phyloP scores from a whole-genome alignment of 805 yeast genomes.

The Metschnikowia picachoensis region DNA sequence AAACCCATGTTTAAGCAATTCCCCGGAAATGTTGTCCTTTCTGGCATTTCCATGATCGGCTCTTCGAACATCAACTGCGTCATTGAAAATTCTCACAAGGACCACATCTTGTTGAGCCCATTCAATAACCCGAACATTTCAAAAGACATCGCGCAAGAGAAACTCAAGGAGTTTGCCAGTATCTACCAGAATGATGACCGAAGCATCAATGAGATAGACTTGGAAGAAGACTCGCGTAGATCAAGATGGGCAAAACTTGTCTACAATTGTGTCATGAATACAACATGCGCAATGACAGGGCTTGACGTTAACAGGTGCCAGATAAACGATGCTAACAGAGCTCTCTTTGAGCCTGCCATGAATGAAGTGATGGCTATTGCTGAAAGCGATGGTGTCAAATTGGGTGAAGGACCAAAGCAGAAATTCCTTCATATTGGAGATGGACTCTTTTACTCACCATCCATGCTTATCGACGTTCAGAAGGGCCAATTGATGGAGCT shows the following conservation, averaged over 20 bases:
- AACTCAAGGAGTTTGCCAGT: conserved; percentile 22
- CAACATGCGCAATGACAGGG: conserved; percentile 31
- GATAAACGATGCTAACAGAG: conserved; percentile 29
- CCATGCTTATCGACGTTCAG: conserved; percentile 66
- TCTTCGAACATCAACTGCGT: conserved; percentile 49
- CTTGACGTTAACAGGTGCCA: conserved; percentile 36
- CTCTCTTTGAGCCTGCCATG: conserved; percentile 55
- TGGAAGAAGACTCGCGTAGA: conserved; percentile 29
- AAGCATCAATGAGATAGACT: conserved; percentile 20
- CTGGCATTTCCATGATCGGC: conserved; percentile 64
- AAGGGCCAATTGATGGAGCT: conserved; percentile 68
- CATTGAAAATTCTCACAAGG: conserved; percentile 49
- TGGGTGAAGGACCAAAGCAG: conserved; percentile 49
- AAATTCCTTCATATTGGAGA: conserved; percentile 48
- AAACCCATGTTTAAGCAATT: conserved; percentile 48
- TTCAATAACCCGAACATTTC: conserved; percentile 33
- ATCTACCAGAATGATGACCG: conserved; percentile 28
- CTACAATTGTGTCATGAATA: conserved; percentile 35
- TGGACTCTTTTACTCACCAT: conserved; percentile 49
- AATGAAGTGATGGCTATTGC: conserved; percentile 63
- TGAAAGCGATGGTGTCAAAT: conserved; percentile 57
- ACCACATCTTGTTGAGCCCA: conserved; percentile 48
- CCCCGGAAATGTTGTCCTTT: conserved; percentile 49
- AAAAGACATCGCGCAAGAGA: conserved; percentile 10
- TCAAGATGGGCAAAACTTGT: conserved; percentile 40